Base-by-base conservation (phyloP, 768 basidiomycete species). In the Boletus tomentosulus region DNA sequence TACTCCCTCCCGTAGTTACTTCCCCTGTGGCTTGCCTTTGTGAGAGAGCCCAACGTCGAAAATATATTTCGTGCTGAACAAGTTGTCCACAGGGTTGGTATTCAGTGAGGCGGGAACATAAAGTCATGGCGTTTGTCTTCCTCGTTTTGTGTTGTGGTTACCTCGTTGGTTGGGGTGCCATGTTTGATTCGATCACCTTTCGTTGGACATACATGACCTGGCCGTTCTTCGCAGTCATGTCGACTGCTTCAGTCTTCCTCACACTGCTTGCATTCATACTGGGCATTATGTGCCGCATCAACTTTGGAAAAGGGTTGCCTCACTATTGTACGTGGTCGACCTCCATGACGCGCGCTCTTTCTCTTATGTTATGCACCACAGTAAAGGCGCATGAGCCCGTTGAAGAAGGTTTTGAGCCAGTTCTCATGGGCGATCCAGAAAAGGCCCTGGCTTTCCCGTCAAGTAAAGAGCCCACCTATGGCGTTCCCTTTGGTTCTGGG, bases 281-380 rank as follows among this genome's bases (percentile, higher is more conserved):
- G 45, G 89, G 86, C 3, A 60, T 89, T 34, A 58, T 84, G 56
- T 90, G 88, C 65, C 78, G 83, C 34, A 65, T 81, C 62, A 90
- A 91, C 73, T 91, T 91, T 61, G 86, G 85, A 53, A 88, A 86
- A 67, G 89, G 89, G 24, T 73, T 92, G 54, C 70, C 77, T 53
- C 78, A 77, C 22, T 84, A 85, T 66, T 71, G 88, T 90, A 57
- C 72, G 87, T 71, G 30, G 15, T 33, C 35, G 16, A 47, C 41
- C 24, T 50, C 15, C 27, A 12, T 25, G 30, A 19, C 22, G 48
- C 5, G 33, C 51, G 35, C 35, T 22, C 6, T 48, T 51, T 44
- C 38, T 6, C 51, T 51, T 24, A 57, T 34, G 38, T 46, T 34
- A 46, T 25, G 13, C 33, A 50, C 6, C 34, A 9, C 43, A 89